Percentiles rank a stretch among this genome's conserved stretches.
Evolutionary conservation across 2,329 filamentous ascomycete species (phyloP).

Genomic region (Cryphonectria parasitica): DNA sequence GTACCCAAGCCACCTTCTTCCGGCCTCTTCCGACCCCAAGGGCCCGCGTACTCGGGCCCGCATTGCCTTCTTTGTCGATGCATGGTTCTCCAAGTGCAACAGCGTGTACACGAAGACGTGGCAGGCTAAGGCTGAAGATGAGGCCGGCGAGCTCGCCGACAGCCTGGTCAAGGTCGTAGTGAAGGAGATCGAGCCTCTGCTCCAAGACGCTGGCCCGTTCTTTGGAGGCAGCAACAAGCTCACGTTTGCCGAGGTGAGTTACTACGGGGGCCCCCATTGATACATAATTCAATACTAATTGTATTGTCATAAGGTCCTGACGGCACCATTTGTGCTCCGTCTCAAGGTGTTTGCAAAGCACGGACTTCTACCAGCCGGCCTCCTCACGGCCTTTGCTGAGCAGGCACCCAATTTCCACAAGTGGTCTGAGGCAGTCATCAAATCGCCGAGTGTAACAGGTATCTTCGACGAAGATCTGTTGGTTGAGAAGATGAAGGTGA

Average conservation of each 20-base stretch:
- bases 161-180: constrained; percentile 59
- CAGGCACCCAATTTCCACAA: constrained; percentile 68
- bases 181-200: constrained; percentile 75
- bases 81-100: constrained; percentile 66
- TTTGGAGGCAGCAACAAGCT: constrained; percentile 67
- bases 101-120: constrained; percentile 50
- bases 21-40: constrained; percentile 53
- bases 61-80: constrained; percentile 73
- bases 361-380: constrained; percentile 53
- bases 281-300: too few species aligned
- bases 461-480: constrained; percentile 62
- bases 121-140: constrained; percentile 52
- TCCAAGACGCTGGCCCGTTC: constrained; percentile 61
- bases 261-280: too few species aligned
- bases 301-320: constrained; percentile 31
- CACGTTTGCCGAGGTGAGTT: constrained; percentile 73
- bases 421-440: constrained; percentile 65
- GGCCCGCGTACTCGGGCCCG: constrained; percentile 67
- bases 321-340: constrained; percentile 33
- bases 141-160: constrained; percentile 51
- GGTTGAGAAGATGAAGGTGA: constrained; percentile 47
- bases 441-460: constrained; percentile 67
- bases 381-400: constrained; percentile 52
- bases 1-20: constrained; percentile 69
- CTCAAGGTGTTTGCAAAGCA: constrained; percentile 46